Evolutionary conservation across 495 filamentous ascomycete genomes (phyloP), one percentile per base, ranked within the genome.

Genomic region (Penicillium turbatum): DNA sequence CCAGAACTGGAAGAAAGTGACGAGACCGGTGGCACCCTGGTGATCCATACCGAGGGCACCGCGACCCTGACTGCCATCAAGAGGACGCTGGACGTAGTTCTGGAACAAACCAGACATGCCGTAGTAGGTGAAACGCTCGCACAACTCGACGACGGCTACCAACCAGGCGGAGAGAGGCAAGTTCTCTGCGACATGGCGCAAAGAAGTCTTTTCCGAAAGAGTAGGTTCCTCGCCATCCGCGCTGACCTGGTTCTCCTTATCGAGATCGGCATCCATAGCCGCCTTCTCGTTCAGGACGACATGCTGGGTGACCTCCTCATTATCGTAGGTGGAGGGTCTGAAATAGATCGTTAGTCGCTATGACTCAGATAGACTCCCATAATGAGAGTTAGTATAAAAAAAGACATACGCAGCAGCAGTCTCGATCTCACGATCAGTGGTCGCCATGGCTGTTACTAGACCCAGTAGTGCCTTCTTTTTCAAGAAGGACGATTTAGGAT

Each of bases 91-190:
- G 55, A 85, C 72, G 55, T 86, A 86, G 68, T 84, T 84, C 64
- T 84, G 74, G 68, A 75, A 77, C 57, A 75, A 30, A 51, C 72
- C 72, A 24, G 66, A 69, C 66, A 83, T 74, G 47, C 84, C 83
- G 65, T 86, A 86, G 75, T 83, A 87, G 54, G 81, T 78, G 64
- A 86, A 86, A 52, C 85, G 79, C 71, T 88, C 85, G 61, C 80
- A 82, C 37, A 86, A 56, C 57, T 87, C 85, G 48, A 86, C 78
- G 35, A 83, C 48, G 5, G 79, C 81, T 21, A 87, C 80, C 40
- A 85, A 66, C 72, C 79, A 86, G 44, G 81, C 78, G 6, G 77
- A 76, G 54, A 70, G 30, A 8, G 82, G 82, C 31, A 86, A 57
- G 56, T 77, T 78, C 60, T 83, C 81, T 3, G 81, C 68, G 21